These are phyloP conservation scores for Penicillium tannophilum DNA, from an alignment of 495 filamentous ascomycete species.

Conservation along the genomic window DNA sequence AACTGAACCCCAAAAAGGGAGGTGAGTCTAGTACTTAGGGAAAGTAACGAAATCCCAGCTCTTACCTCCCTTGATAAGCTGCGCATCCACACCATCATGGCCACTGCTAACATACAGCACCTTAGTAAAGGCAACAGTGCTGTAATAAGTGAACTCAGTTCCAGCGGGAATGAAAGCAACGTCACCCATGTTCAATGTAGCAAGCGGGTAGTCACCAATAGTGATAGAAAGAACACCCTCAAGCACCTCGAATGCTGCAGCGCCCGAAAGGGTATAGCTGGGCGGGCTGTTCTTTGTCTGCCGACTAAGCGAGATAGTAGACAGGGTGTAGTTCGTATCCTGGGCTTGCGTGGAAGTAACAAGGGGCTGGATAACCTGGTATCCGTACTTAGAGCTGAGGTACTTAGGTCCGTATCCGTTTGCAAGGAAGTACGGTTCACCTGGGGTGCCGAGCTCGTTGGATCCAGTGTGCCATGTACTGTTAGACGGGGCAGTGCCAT, in stretches of 20 bases:
- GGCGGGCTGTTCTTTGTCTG: constrained; percentile 20
- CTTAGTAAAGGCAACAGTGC: constrained; percentile 38
- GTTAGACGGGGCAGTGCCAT: constrained; percentile 35
- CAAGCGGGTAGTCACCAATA: constrained; percentile 36
- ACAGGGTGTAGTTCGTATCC: constrained; percentile 39
- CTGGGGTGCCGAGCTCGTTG: constrained; percentile 29
- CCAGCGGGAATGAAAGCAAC: constrained; percentile 40
- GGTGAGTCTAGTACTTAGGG: constrained; percentile 13
- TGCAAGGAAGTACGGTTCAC: constrained; percentile 42
- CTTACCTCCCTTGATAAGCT: constrained; percentile 25
- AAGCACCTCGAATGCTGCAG: constrained; percentile 43
- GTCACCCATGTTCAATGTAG: constrained; percentile 35
- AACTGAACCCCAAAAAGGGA: background rate
- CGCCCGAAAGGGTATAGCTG: constrained; percentile 23
- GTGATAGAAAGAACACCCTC: constrained; percentile 38
- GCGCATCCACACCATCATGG: constrained; percentile 34
- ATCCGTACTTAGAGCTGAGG: constrained; percentile 36
- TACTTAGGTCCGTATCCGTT: constrained; percentile 46
- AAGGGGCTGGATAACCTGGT: constrained; percentile 47
- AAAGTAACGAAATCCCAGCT: constrained; percentile 29
- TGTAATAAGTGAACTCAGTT: constrained; percentile 36
- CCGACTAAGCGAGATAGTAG: constrained; percentile 36
- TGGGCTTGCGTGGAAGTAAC: constrained; percentile 34
- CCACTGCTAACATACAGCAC: constrained; percentile 42
- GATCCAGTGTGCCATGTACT: constrained; percentile 35